Conservation (phyloP, 2,329 filamentous ascomycete genomes). For the Chalaropsis ovoidea region DNA sequence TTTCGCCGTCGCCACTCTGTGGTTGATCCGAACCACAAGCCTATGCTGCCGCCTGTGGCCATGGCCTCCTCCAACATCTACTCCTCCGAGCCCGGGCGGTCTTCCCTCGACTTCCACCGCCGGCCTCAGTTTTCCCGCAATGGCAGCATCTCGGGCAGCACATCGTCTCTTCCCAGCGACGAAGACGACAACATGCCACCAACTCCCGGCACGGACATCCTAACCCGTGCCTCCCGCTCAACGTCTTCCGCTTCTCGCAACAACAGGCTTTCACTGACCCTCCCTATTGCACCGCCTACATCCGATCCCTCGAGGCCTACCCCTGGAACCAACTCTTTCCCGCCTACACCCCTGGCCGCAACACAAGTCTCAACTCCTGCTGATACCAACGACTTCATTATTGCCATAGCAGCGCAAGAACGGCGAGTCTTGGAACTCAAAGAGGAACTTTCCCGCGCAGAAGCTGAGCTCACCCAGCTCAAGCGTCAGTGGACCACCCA, state of each 20-base stretch:
- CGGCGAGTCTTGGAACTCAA: constrained; percentile 79
- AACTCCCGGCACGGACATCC: constrained; percentile 34
- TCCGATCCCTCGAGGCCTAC: constrained; percentile 44
- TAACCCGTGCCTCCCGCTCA: constrained; percentile 42
- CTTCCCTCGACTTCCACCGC: constrained; percentile 20
- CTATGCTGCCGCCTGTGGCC: constrained; percentile 22
- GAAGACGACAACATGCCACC: constrained; percentile 34
- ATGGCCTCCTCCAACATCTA: constrained; percentile 25
- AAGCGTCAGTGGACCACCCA: constrained; percentile 76
- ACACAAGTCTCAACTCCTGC: constrained; percentile 34
- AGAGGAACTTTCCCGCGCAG: constrained; percentile 78
- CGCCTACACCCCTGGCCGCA: constrained; percentile 42
- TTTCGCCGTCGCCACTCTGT: constrained; percentile 24
- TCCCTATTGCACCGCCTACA: constrained; percentile 49
- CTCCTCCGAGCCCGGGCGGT: constrained; percentile 20
- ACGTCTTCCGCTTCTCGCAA: constrained; percentile 45
- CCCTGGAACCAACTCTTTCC: constrained; percentile 30
- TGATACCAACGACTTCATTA: constrained; percentile 62
- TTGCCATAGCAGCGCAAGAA: constrained; percentile 85
- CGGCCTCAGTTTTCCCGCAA: constrained; percentile 21
- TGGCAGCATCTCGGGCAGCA: constrained; percentile 25
- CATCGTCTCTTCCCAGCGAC: constrained; percentile 23
- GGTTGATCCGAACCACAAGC: constrained; percentile 19
- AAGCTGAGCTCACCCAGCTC: constrained; percentile 61
- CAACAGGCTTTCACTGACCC: constrained; percentile 51